A percentile compares a stretch with the other conserved stretches of the same genome.
Conservation (phyloP, 306 rosid genomes). For the Benincasa hispida region DNA sequence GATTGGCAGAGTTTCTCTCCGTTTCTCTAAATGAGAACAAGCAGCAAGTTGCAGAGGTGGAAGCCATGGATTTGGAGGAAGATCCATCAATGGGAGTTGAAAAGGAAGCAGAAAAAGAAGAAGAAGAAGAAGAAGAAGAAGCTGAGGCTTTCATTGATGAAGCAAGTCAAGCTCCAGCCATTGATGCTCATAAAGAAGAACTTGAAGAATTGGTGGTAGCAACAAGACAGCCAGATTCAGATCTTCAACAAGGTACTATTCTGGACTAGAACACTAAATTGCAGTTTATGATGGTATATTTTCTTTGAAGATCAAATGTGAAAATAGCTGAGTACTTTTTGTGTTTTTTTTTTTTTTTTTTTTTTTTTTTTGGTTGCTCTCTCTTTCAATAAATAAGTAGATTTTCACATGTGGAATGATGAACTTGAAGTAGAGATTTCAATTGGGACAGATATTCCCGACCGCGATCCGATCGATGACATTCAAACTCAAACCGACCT, state of each 20-base stretch:
- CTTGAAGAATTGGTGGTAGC: conserved; percentile 12
- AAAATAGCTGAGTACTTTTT: not conserved
- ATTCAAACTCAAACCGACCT: conserved; percentile 30
- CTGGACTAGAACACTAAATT: not conserved
- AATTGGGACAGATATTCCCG: conserved; percentile 85
- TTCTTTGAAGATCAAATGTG: conserved; percentile 2
- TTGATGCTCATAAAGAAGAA: conserved; percentile 10
- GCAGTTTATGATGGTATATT: not conserved
- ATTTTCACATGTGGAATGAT: conserved; percentile 28
- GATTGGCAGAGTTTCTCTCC: not conserved
- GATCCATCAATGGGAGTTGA: not conserved
- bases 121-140: not conserved
- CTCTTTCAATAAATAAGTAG: conserved; percentile 21
- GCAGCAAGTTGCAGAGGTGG: conserved; percentile 12
- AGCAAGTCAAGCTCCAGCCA: conserved; percentile 24
- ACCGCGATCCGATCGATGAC: conserved; percentile 53
- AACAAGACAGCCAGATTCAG: conserved; percentile 24
- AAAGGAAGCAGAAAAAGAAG: not conserved
- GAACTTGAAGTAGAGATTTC: conserved; percentile 69
- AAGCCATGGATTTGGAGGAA: conserved; percentile 14
- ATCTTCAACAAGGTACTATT: conserved; percentile 40
- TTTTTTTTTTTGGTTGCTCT: not conserved
- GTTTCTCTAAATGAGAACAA: not conserved
- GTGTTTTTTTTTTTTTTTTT: not conserved
- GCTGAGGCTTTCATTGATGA: conserved; percentile 12